Evolutionary conservation across 2,329 filamentous ascomycete genomes (phyloP).

Genomic region (Nemania diffusa): DNA sequence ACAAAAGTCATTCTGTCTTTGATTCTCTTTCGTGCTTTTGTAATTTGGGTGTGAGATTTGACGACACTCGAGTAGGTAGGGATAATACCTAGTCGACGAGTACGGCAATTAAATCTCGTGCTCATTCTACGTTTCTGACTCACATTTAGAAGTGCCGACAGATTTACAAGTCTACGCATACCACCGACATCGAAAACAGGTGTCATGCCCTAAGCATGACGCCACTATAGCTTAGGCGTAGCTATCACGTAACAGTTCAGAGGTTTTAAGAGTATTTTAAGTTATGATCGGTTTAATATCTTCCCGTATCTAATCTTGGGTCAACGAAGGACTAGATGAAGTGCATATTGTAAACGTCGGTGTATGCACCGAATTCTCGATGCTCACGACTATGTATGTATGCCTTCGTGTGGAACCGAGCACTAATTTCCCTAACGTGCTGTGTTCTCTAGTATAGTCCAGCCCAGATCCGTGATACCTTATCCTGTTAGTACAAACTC

Average conservation of each 20-base stretch:
- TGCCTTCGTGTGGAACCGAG: neutral
- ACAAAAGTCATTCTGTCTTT: constrained; percentile 5
- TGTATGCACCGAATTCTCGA: neutral
- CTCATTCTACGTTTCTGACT: too few species aligned
- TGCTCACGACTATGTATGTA: neutral
- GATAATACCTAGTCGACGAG: too few species aligned
- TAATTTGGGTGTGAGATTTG: neutral
- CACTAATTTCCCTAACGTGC: neutral
- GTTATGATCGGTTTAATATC: constrained; percentile 8
- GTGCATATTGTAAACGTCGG: neutral
- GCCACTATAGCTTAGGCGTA: neutral
- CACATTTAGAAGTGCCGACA: too few species aligned
- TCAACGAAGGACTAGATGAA: neutral
- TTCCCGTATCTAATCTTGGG: neutral
- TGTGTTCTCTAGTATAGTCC: neutral
- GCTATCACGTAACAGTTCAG: neutral
- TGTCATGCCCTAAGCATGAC: neutral
- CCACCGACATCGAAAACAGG: too few species aligned
- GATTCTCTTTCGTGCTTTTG: neutral
- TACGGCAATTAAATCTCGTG: too few species aligned
- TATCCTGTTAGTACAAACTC: constrained; percentile 20
- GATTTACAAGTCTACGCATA: too few species aligned
- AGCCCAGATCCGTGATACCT: neutral
- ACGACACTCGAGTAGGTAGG: neutral
- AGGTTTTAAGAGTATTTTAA: neutral